phyloP scores from a whole-genome alignment of 176 grass and related monocot species.

The maize (Zea mays) region DNA sequence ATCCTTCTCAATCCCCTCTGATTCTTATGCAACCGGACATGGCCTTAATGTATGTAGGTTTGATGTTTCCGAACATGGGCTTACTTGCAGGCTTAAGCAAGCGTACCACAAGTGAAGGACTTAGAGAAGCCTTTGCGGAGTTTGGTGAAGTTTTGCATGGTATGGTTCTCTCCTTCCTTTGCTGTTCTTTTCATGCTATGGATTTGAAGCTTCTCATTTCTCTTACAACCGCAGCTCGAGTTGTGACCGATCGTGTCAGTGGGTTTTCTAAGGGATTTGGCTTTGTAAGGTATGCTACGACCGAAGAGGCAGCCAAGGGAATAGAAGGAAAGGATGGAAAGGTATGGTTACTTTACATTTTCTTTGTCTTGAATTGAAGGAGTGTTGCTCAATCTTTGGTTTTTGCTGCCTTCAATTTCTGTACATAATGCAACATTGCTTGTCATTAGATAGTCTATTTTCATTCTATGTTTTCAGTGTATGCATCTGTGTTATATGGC shows the following conservation, averaged over 20 bases:
- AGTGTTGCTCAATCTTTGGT: constrained; percentile 16
- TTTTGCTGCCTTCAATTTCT: not conserved
- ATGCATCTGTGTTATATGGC: not conserved
- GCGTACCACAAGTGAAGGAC: constrained; percentile 78
- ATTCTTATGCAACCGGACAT: too few species aligned
- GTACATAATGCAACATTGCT: not conserved
- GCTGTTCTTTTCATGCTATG: constrained; percentile 1
- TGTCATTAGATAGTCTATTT: not conserved
- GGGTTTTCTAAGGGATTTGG: constrained; percentile 93
- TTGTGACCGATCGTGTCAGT: constrained; percentile 69
- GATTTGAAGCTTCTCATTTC: constrained; percentile 25
- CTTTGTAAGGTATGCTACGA: constrained; percentile 71
- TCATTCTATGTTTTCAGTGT: not conserved
- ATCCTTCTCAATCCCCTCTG: too few species aligned
- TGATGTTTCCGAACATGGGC: not conserved
- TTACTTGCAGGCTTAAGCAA: constrained; percentile 74
- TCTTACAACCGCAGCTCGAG: constrained; percentile 65
- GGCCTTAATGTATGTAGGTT: not conserved
- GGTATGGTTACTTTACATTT: constrained; percentile 44
- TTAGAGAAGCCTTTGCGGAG: constrained; percentile 74
- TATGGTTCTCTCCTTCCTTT: constrained; percentile 34
- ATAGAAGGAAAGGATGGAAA: constrained; percentile 94
- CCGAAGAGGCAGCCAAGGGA: constrained; percentile 76
- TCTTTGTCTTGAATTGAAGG: not conserved
- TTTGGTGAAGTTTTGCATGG: constrained; percentile 84